Base-by-base conservation (phyloP, 1,284 basidiomycete species). In the Kwoniella shivajii region DNA sequence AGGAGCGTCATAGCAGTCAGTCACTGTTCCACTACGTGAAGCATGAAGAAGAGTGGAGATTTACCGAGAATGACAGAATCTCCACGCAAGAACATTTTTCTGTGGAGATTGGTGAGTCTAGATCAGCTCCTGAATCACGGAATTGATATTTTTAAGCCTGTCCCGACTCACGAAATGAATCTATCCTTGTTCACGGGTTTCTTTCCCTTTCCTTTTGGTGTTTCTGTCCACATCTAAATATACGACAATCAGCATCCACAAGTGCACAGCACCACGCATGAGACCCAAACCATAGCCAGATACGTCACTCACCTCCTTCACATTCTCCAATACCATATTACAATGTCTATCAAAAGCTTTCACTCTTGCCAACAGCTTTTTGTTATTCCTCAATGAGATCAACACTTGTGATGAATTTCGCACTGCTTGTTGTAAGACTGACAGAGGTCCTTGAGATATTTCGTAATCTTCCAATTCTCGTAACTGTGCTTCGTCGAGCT, bases 301-400 rank as follows among this genome's bases (percentile, higher is more conserved):
- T n/a, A 20, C 13, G 9, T 6, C 33, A 73, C 80, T 54, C 72
- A 85, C 92, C 88, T 96, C 93, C 80, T 96, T 97, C 54, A 96
- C 93, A 71, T 97, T 96, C 81, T 96, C 93, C 58, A 97, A 82
- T 3, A 91, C 96, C 95, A 99, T 98, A 77, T 99, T 99, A 67
- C 90, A 90, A 79, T 99, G 96, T 72, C 96, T 84, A 79, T 99
- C 96, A 78, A 99, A 99, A 0, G 96, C 96, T 79, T 99, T 99
- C 58, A 99, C 95, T 57, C 95, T 86, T 38, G 92, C 96, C 57
- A 99, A 84, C 30, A 99, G 82, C 79, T 99, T 99, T 81, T 96
- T 97, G 84, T 99, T 97, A 82, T 99, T 99, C 70, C 96, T 84
- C 59, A 99, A 83, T 27, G 93, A 94, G 73, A 99, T 95, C 61